Evolutionary conservation across 148 eudicot species (phyloP).

Genomic region (Silene latifolia): DNA sequence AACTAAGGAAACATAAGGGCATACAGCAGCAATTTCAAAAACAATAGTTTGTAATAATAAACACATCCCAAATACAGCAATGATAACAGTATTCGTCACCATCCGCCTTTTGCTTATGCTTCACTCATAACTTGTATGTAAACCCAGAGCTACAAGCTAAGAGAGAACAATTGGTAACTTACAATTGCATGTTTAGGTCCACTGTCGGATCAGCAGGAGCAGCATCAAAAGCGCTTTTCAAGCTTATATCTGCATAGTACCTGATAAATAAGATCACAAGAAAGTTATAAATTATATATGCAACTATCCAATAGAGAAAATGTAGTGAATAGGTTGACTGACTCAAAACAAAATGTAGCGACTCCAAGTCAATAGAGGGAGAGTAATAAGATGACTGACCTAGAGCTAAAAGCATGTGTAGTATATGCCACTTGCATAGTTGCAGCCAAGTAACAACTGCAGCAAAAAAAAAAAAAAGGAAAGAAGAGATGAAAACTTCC

Average conservation of each 20-base stretch:
- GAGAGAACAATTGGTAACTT: conserved; percentile 27
- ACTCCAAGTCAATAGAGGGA: not conserved
- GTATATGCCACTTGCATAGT: conserved; percentile 96
- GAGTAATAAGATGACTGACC: conserved; percentile 43
- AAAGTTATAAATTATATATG: conserved; percentile 1
- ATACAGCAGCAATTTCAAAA: not conserved
- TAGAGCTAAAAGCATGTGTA: conserved; percentile 56
- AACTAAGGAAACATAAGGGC: not conserved
- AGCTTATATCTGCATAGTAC: conserved; percentile 52
- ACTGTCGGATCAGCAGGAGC: conserved; percentile 99
- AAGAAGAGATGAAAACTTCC: not conserved
- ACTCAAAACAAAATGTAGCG: not conserved
- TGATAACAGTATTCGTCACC: not conserved
- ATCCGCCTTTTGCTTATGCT: not conserved
- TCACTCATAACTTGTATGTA: too few relatives aligned
- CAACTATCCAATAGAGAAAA: not conserved
- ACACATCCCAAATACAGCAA: not conserved
- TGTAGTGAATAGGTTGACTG: not conserved
- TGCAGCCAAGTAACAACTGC: conserved; percentile 93
- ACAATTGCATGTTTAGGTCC: conserved; percentile 94
- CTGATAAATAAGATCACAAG: conserved; percentile 30
- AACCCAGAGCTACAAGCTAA: not conserved
- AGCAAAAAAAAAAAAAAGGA: conserved; percentile 18
- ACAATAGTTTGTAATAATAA: not conserved
- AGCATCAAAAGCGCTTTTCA: conserved; percentile 66